phyloP scores from a whole-genome alignment of 2,329 filamentous ascomycete genomes.

The Xylaria digitata region DNA sequence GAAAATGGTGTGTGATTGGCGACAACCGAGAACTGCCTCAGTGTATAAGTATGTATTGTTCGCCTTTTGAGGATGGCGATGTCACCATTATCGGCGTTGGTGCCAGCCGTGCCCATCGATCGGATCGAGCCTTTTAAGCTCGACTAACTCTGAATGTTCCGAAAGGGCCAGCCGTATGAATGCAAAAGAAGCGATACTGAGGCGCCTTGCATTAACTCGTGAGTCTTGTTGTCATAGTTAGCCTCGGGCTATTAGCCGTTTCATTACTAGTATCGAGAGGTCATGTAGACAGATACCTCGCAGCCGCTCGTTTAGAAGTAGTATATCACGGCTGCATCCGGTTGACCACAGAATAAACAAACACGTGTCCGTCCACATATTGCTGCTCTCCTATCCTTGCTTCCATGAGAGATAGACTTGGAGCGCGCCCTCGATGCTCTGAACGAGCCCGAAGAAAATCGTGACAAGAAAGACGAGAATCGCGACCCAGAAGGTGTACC shows the following conservation, averaged over 20 bases:
- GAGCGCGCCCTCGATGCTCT: conserved; percentile 56
- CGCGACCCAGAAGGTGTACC: conserved; percentile 61
- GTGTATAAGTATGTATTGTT: neutral
- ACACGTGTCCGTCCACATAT: neutral
- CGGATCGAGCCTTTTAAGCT: neutral
- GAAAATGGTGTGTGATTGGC: neutral
- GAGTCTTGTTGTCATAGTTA: neutral
- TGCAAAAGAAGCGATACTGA: neutral
- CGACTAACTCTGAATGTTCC: neutral
- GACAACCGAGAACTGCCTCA: neutral
- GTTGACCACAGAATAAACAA: neutral
- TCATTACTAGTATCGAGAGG: neutral
- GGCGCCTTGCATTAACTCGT: too few species aligned
- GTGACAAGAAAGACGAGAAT: conserved; percentile 53
- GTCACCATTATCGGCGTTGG: neutral
- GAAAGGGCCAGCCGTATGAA: neutral
- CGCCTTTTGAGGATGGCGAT: neutral
- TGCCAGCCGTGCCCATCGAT: neutral
- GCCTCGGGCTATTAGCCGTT: neutral
- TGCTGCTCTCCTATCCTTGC: neutral
- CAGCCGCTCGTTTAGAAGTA: conserved; percentile 11
- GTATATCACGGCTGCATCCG: neutral
- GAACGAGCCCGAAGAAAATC: conserved; percentile 55
- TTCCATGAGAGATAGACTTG: conserved; percentile 52
- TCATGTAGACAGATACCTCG: neutral